Evolutionary conservation across 495 filamentous ascomycete species (phyloP).

Genomic region (Lentithecium fluviatile): DNA sequence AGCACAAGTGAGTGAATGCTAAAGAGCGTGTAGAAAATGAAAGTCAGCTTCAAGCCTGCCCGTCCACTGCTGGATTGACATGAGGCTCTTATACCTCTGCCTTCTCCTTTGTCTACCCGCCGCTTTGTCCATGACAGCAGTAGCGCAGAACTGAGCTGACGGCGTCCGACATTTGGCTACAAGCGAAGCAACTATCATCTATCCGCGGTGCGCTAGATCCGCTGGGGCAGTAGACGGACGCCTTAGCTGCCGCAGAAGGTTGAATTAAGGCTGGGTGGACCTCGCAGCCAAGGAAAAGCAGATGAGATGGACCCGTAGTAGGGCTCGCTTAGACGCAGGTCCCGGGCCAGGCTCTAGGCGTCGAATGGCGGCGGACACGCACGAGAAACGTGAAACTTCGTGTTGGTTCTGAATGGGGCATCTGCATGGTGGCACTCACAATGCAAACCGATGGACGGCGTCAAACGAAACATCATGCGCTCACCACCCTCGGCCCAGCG

Average conservation of each 20-base stretch:
- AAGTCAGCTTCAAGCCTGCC: constrained; percentile 29
- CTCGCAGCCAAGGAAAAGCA: constrained; percentile 2
- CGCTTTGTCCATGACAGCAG: background rate
- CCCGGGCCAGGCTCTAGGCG: background rate
- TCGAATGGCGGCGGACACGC: background rate
- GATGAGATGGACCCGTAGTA: background rate
- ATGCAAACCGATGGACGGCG: constrained; percentile 4
- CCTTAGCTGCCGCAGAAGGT: constrained; percentile 13
- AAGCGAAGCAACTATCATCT: constrained; percentile 17
- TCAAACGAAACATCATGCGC: constrained; percentile 30
- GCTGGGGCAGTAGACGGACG: background rate
- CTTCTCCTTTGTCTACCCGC: background rate
- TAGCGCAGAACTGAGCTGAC: constrained; percentile 11
- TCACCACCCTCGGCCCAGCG: background rate
- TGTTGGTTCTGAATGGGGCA: background rate
- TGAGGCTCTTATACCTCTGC: constrained; percentile 22
- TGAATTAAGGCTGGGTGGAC: constrained; percentile 3
- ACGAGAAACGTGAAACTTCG: constrained; percentile 19
- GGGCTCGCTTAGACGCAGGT: background rate
- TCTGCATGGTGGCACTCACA: constrained; percentile 1
- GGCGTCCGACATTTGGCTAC: constrained; percentile 1
- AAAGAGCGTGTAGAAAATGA: constrained; percentile 24
- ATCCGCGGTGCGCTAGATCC: constrained; percentile 9
- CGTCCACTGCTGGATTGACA: constrained; percentile 1
- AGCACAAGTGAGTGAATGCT: constrained; percentile 3